Evolutionary conservation across 2,329 filamentous ascomycete genomes (phyloP).

Genomic region (Fusarium sp.): DNA sequence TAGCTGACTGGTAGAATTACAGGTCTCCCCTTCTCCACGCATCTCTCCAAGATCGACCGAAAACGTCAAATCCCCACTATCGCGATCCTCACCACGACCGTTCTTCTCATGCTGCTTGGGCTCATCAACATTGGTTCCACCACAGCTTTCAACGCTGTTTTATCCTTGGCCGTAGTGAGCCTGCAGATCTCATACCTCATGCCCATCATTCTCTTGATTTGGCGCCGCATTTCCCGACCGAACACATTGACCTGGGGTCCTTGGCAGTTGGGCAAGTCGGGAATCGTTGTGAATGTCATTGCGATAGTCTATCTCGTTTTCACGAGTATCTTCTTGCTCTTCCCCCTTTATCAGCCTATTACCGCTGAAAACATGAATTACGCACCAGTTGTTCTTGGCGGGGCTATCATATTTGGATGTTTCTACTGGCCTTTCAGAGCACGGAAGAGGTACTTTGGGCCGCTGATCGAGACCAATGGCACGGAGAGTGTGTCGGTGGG

Average conservation of each 20-base stretch:
- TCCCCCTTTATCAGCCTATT: constrained; percentile 3
- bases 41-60: background rate
- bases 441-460: background rate
- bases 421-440: background rate
- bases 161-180: constrained; percentile 7
- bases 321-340: constrained; percentile 1
- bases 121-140: constrained; percentile 16
- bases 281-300: background rate
- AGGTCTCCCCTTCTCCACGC: constrained; percentile 1
- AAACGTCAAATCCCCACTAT: constrained; percentile 2
- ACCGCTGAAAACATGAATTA: constrained; percentile 16
- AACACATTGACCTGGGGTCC: constrained; percentile 2
- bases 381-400: background rate
- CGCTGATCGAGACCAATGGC: background rate
- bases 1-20: too few relatives aligned
- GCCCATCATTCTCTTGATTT: background rate
- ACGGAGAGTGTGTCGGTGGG: background rate
- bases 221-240: background rate
- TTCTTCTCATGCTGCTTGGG: constrained; percentile 4
- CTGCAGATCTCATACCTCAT: constrained; percentile 8
- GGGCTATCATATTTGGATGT: background rate
- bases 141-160: constrained; percentile 13
- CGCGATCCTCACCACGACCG: background rate
- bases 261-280: background rate
- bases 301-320: background rate